Base-by-base conservation (phyloP, 2,329 filamentous ascomycete genomes). In the Meredithiella fracta region DNA sequence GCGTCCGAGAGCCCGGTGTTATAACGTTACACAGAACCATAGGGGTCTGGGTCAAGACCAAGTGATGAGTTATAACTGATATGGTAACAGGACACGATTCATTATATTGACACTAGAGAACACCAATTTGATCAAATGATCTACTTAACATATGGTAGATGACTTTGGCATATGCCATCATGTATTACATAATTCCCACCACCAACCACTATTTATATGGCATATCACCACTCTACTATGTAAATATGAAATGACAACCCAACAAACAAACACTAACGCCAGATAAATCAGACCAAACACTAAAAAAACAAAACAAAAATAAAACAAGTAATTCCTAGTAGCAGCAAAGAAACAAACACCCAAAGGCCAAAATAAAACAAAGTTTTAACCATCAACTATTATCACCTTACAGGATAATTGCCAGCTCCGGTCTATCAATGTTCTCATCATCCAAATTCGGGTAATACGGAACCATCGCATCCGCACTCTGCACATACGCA, bases 401-500 rank as follows among this genome's bases (percentile, higher is more conserved):
- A 14, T 49, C 44, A 5, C 44, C 23, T 5, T 75, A 94, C 67
- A 94, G 73, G 63, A 94, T 78, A 68, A 95, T 91, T 8, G 80
- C 82, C 67, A 96, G 67, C 70, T 96, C 90, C 44, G 84, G 79
- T 64, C 90, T 76, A 63, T 86, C 82, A 64, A 91, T 72, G 58
- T 80, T 81, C 61, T 92, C 86, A 60, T 92, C 87, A 56, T 86
- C 85, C 61, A 96, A 70, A 61, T 85, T 84, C 1, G 91, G 92
- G 66, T 96, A 98, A 65, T 95, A 96, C 1, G 92, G 94, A 56
- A 98, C 86, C 82, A 98, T 94, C 26, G 88, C 81, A 68, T 98
- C 92, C 17, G 91, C 91, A 31, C 79, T 82, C 66, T 94, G 87
- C 51, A 97, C 91, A 66, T 98, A 98, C 2, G 90, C 88, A 67